Evolutionary conservation across 2,329 filamentous ascomycete genomes (phyloP).

Genomic region (Sphaerostilbella broomeana): DNA sequence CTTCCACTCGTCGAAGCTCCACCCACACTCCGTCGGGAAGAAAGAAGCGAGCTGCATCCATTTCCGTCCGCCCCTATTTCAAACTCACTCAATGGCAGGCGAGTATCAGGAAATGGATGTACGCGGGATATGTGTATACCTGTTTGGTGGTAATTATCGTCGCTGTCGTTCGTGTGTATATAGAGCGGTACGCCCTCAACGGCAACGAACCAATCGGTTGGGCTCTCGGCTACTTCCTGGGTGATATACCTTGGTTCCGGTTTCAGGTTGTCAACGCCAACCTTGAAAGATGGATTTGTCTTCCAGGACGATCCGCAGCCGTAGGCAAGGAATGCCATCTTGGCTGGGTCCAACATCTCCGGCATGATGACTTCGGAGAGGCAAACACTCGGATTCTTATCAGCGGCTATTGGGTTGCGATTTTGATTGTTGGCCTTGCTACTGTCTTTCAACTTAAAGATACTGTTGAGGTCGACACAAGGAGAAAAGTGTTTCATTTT

Average conservation of each 20-base stretch:
- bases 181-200: constrained; percentile 59
- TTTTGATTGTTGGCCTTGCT: constrained; percentile 65
- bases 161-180: constrained; percentile 62
- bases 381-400: constrained; percentile 78
- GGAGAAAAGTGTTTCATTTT: constrained; percentile 95
- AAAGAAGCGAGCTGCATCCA: constrained; percentile 57
- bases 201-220: constrained; percentile 82
- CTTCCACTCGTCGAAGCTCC: constrained; percentile 31
- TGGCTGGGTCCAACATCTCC: constrained; percentile 60
- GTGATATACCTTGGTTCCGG: constrained; percentile 66
- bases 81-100: constrained; percentile 76
- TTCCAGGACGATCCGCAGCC: constrained; percentile 46
- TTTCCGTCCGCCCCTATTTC: constrained; percentile 65
- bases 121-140: constrained; percentile 71
- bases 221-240: constrained; percentile 84
- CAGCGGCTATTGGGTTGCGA: constrained; percentile 62
- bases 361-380: constrained; percentile 58
- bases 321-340: constrained; percentile 36
- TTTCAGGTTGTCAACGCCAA: constrained; percentile 63
- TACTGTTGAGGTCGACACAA: constrained; percentile 86
- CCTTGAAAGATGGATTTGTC: constrained; percentile 67
- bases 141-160: constrained; percentile 62
- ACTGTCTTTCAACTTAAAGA: constrained; percentile 68
- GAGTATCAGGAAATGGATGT: constrained; percentile 69
- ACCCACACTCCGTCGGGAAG: constrained; percentile 57